Evolutionary conservation across 2,329 filamentous ascomycete genomes (phyloP), one percentile per base, ranked within the genome.

Genomic region (Penicillium sp.): DNA sequence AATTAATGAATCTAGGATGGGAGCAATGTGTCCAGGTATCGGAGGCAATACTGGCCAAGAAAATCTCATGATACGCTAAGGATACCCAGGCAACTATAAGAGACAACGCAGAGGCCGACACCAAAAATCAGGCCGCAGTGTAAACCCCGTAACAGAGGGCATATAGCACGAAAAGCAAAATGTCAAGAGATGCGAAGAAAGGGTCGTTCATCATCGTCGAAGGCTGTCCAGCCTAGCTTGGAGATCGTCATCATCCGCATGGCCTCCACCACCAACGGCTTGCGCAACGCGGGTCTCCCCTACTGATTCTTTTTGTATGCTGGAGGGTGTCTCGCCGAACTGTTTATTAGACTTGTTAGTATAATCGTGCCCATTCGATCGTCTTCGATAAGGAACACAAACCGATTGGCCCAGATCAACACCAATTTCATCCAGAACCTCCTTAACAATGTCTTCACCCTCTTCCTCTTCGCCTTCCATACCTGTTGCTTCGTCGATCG

Each of bases 371-470:
- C 14, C 16, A 39, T 33, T 19, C 8, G 27, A n/a, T 37, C 14
- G 31, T 39, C 24, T 11, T 26, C 6, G 39, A 31, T 24, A 35
- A 22, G 48, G 42, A 62, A 54, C 42, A 82, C 90, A 78, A 82
- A 98, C 93, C 66, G 90, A 83, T 77, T 95, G 90, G 67, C 89
- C 92, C 57, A 98, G 83, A 71, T 99, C 93, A 29, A 99, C 88
- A 52, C 95, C 95, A 73, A 99, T 96, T 78, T 98, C 95, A 71
- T 98, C 95, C 68, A 99, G 77, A 5, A 99, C 91, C 76, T 97
- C 92, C 68, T 96, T 96, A 33, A 99, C 92, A 13, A 98, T 90
- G 73, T 99, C 95, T 67, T 99, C 95, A 33, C 93, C 91, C 74
- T 98, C 95, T 68, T 96, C 95, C 71, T 99, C 95, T 59, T 96